phyloP scores from a whole-genome alignment of 345 rosid genomes.

The Melastoma malabathricum region DNA sequence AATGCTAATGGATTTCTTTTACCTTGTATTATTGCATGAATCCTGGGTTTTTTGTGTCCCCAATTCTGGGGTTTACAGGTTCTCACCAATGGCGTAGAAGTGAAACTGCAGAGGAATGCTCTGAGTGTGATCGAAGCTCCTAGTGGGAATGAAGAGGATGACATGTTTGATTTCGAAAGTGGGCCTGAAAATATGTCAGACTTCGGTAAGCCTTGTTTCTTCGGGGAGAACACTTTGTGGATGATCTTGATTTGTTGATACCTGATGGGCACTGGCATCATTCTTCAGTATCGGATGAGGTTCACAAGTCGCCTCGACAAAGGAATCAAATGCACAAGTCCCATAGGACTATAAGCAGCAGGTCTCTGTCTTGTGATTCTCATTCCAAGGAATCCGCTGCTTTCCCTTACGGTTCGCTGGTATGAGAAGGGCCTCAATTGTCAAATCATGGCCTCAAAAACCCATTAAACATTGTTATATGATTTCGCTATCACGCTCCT shows the following conservation, averaged over 20 bases:
- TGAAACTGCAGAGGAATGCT: conserved; percentile 93
- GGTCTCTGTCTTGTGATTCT: conserved; percentile 51
- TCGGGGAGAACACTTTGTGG: not conserved
- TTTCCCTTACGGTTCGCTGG: conserved; percentile 36
- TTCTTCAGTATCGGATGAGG: conserved; percentile 70
- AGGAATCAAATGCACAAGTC: conserved; percentile 36
- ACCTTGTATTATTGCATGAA: no score
- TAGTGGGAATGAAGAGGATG: conserved; percentile 85
- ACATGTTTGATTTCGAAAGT: conserved; percentile 59
- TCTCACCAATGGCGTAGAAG: conserved; percentile 94
- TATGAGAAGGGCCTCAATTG: conserved; percentile 6
- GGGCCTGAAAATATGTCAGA: conserved; percentile 60
- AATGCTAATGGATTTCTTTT: no score
- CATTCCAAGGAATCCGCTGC: conserved; percentile 50
- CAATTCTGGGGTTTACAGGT: conserved; percentile 36
- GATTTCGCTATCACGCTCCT: not conserved
- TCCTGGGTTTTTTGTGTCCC: not conserved
- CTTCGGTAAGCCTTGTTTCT: conserved; percentile 42
- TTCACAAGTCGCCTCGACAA: conserved; percentile 46
- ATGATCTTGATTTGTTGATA: no score
- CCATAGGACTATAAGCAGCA: conserved; percentile 37
- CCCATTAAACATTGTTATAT: not conserved
- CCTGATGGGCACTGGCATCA: not conserved
- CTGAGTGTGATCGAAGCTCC: conserved; percentile 96
- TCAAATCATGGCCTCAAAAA: not conserved